A percentile compares a stretch with the other conserved stretches of the same genome.
phyloP scores from a whole-genome alignment of 2,329 filamentous ascomycete species.

The Talaromyces atroroseus region DNA sequence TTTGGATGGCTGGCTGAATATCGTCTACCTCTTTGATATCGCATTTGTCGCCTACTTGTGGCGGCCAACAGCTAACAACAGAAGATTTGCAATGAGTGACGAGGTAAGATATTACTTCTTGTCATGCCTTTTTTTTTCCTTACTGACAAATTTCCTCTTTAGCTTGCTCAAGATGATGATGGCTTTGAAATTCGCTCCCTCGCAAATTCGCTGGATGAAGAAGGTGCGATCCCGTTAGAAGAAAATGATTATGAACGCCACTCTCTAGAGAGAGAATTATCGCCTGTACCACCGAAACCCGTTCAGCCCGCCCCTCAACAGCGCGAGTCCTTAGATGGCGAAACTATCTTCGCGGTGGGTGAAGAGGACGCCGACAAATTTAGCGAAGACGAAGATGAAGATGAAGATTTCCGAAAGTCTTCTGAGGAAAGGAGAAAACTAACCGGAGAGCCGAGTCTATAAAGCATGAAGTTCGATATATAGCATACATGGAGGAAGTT shows the following conservation, averaged over 20 bases:
- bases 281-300: conserved; percentile 46
- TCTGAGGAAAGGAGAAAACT: conserved; percentile 46
- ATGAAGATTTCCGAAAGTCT: conserved; percentile 49
- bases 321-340: conserved; percentile 68
- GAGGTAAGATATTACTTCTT: conserved; percentile 53
- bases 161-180: conserved; percentile 95
- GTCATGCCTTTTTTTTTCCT: conserved; percentile 18
- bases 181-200: conserved; percentile 96
- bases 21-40: conserved; percentile 93
- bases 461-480: not conserved
- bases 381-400: conserved; percentile 61
- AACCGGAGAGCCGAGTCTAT: conserved; percentile 29
- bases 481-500: too few relatives aligned
- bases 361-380: conserved; percentile 73
- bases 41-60: conserved; percentile 91
- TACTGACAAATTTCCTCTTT: conserved; percentile 17
- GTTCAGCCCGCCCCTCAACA: conserved; percentile 46
- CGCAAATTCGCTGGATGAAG: conserved; percentile 65
- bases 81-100: conserved; percentile 97
- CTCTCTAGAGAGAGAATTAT: conserved; percentile 31
- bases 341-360: conserved; percentile 93
- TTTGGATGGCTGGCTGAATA: conserved; percentile 91
- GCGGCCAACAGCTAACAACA: conserved; percentile 93
- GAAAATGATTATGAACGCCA: conserved; percentile 28
- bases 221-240: conserved; percentile 44